These are phyloP conservation scores for Garcia nutans DNA, from an alignment of 345 rosid genomes.

Conservation along the genomic window DNA sequence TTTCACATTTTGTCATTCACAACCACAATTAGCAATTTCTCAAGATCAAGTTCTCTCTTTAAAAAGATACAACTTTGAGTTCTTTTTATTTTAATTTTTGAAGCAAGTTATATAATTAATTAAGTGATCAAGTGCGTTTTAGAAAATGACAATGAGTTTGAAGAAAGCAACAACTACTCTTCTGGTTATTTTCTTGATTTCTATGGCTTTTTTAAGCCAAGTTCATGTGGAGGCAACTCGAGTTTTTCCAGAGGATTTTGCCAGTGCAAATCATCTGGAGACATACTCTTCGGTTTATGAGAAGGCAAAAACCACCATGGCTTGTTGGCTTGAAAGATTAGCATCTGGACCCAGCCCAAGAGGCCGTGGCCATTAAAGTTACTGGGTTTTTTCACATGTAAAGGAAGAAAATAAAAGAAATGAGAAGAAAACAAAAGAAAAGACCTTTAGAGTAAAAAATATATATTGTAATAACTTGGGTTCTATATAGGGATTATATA, in stretches of 20 bases:
- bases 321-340: conserved; percentile 16
- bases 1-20: background rate
- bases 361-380: conserved; percentile 18
- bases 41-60: background rate
- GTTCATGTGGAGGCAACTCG: conserved; percentile 39
- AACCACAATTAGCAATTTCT: background rate
- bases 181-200: conserved; percentile 29
- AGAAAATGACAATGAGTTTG: conserved; percentile 17
- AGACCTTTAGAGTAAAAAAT: too few relatives aligned
- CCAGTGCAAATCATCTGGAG: conserved; percentile 12
- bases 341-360: conserved; percentile 24
- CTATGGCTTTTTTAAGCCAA: conserved; percentile 25
- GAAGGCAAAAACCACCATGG: conserved; percentile 20
- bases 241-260: conserved; percentile 38
- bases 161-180: conserved; percentile 15
- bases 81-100: too few relatives aligned
- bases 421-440: too few relatives aligned
- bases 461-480: too few relatives aligned
- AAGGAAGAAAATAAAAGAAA: too few relatives aligned
- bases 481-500: too few relatives aligned
- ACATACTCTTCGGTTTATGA: conserved; percentile 19
- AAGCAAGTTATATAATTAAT: background rate
- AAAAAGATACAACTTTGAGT: background rate
- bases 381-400: too few relatives aligned
- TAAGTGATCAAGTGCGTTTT: background rate